Evolutionary conservation across 805 yeast genomes (phyloP).

Genomic region (Phaffomyces thermotolerans): DNA sequence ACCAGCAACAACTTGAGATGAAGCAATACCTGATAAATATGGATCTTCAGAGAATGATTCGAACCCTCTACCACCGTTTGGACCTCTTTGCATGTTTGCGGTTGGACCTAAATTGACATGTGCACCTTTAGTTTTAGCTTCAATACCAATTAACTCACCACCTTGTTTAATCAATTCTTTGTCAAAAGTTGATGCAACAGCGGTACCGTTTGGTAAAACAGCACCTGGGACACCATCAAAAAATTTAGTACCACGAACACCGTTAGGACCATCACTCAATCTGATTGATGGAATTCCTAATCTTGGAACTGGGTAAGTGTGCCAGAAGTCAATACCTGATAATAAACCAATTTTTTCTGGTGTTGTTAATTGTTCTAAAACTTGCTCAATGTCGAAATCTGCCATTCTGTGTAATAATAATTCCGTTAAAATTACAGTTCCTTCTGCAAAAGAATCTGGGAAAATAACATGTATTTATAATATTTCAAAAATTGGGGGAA

Average conservation of each 20-base stretch:
- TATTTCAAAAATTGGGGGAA: too few relatives aligned
- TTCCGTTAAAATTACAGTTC: too few relatives aligned
- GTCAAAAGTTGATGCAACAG: slow-evolving; percentile 50
- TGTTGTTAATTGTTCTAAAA: slow-evolving; percentile 20
- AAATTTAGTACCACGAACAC: slow-evolving; percentile 51
- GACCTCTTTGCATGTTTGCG: slow-evolving; percentile 48
- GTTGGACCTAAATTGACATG: slow-evolving; percentile 45
- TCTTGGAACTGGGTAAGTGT: slow-evolving; percentile 34
- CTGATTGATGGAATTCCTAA: slow-evolving; percentile 41
- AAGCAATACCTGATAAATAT: slow-evolving; percentile 35
- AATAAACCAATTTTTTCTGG: slow-evolving; percentile 26
- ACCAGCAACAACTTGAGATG: slow-evolving; percentile 47
- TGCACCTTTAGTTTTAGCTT: slow-evolving; percentile 47
- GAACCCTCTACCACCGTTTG: slow-evolving; percentile 56
- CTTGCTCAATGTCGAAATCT: slow-evolving; percentile 22
- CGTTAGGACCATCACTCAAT: slow-evolving; percentile 57
- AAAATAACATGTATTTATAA: too few relatives aligned
- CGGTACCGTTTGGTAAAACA: slow-evolving; percentile 54
- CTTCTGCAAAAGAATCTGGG: too few relatives aligned
- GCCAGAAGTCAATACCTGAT: slow-evolving; percentile 45
- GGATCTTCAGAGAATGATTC: slow-evolving; percentile 63
- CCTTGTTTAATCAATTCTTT: slow-evolving; percentile 40
- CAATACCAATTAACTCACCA: slow-evolving; percentile 46
- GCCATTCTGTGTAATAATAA: slow-evolving; percentile 2
- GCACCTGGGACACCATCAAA: slow-evolving; percentile 47